Evolutionary conservation across 2,329 filamentous ascomycete genomes (phyloP).

Genomic region (Orbilia brochopaga): DNA sequence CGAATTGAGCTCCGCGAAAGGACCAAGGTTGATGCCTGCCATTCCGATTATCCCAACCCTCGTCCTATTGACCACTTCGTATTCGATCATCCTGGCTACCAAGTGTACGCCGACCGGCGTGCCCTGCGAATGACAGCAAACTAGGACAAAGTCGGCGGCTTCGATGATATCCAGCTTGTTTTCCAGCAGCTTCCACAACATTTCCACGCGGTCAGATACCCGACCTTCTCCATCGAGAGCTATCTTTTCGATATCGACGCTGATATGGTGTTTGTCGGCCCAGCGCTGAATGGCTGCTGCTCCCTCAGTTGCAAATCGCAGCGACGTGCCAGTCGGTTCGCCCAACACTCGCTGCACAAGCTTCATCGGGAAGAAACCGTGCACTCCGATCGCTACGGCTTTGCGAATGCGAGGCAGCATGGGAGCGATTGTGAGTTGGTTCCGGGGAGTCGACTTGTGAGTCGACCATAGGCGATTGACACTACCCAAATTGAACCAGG

Average conservation of each 20-base stretch:
- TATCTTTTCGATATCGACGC: constrained; percentile 87
- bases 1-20: constrained; percentile 89
- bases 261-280: constrained; percentile 74
- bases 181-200: constrained; percentile 89
- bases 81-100: constrained; percentile 86
- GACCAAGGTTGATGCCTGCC: constrained; percentile 91
- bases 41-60: constrained; percentile 74
- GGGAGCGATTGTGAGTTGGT: constrained; percentile 74
- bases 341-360: constrained; percentile 89
- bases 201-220: constrained; percentile 85
- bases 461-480: constrained; percentile 42
- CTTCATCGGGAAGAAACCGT: constrained; percentile 88
- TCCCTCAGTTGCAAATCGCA: constrained; percentile 87
- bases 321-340: constrained; percentile 91
- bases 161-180: constrained; percentile 94
- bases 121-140: constrained; percentile 95
- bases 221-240: constrained; percentile 93
- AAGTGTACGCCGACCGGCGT: constrained; percentile 93
- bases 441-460: constrained; percentile 67
- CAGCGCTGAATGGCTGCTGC: constrained; percentile 83
- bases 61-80: constrained; percentile 78
- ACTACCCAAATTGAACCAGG: constrained; percentile 63
- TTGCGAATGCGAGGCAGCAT: constrained; percentile 76
- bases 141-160: constrained; percentile 82
- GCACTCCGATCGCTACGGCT: constrained; percentile 89